Conservation (phyloP, 148 eudicot genomes). For the Beta vulgaris region DNA sequence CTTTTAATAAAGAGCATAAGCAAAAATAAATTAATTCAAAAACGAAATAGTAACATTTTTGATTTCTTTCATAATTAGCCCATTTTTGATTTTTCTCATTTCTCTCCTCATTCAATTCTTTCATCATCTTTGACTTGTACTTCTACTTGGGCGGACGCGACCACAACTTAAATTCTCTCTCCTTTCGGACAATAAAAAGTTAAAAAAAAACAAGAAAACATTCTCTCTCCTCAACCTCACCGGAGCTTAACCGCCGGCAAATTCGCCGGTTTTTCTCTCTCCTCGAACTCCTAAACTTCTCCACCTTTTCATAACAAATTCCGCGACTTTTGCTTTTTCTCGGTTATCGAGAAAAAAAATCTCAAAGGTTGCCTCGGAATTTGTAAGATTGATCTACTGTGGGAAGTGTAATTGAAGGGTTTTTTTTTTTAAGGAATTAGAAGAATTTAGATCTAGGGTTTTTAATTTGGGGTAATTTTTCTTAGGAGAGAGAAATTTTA, state of each 20-base stretch:
- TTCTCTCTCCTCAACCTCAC: conserved; percentile 12
- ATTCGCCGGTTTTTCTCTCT: not conserved
- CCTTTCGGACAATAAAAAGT: conserved; percentile 5
- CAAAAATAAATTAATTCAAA: not conserved
- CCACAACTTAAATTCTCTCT: conserved; percentile 28
- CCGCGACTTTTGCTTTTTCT: too few species aligned
- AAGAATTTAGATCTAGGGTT: conserved; percentile 35
- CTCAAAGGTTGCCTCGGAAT: conserved; percentile 13
- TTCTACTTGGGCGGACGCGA: conserved; percentile 41
- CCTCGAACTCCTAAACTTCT: not conserved
- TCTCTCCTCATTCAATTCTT: not conserved
- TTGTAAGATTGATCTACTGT: conserved; percentile 21
- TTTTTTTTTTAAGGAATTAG: conserved; percentile 7
- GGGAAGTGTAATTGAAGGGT: conserved; percentile 13
- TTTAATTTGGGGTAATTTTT: not conserved
- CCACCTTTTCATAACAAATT: not conserved
- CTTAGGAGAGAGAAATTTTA: not conserved
- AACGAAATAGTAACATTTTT: not conserved
- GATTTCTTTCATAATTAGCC: too few species aligned
- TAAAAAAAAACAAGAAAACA: not conserved
- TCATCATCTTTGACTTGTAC: conserved; percentile 50
- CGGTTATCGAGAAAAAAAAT: too few species aligned
- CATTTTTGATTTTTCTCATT: not conserved
- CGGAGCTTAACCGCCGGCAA: conserved; percentile 10
- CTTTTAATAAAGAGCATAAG: not conserved